phyloP scores from a whole-genome alignment of 148 eudicot species.

The Camellia lanceoleosa region DNA sequence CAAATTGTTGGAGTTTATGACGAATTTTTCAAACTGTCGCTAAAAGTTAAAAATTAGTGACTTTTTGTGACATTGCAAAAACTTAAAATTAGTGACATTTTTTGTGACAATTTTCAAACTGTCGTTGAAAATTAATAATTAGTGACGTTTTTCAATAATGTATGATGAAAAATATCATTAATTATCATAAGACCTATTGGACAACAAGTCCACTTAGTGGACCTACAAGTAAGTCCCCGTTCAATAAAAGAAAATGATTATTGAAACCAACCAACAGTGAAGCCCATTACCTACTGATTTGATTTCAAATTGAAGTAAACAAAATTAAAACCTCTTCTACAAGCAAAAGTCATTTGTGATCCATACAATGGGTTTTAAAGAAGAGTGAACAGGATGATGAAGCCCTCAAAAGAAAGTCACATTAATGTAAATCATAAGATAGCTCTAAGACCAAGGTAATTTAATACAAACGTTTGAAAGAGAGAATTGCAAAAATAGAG shows the following conservation, averaged over 20 bases:
- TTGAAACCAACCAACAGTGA: not conserved
- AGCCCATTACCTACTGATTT: not conserved
- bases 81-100: too few species aligned
- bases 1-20: not conserved
- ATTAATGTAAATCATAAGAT: not conserved
- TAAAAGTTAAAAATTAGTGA: too few species aligned
- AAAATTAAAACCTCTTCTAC: not conserved
- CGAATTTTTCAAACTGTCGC: too few species aligned
- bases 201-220: not conserved
- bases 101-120: too few species aligned
- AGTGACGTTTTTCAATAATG: too few species aligned
- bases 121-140: too few species aligned
- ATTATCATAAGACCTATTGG: too few species aligned
- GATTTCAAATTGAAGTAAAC: not conserved
- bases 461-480: not conserved
- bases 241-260: not conserved
- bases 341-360: not conserved
- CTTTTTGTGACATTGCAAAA: too few species aligned
- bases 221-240: not conserved
- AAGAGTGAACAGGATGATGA: not conserved
- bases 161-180: too few species aligned
- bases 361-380: not conserved
- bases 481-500: not conserved
- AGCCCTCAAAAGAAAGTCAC: not conserved
- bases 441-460: not conserved